Evolutionary conservation across 257 asterid genomes (phyloP).

Genomic region (Nicotiana obtusifolia): DNA sequence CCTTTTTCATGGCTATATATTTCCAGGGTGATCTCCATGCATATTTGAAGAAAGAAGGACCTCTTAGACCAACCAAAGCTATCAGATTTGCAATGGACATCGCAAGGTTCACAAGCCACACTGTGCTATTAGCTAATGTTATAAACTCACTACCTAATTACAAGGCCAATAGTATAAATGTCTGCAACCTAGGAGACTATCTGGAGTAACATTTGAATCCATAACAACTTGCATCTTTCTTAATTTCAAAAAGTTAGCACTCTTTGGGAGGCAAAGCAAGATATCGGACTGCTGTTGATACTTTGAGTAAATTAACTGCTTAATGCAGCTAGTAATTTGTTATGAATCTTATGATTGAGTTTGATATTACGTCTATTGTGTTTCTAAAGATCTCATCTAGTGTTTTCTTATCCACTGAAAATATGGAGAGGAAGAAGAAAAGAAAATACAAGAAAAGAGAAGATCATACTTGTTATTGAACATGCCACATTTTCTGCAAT

Average conservation of each 20-base stretch:
- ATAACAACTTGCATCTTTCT: neutral
- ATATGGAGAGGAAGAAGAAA: neutral
- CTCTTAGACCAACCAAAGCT: conserved; percentile 81
- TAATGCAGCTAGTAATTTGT: neutral
- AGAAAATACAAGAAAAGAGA: neutral
- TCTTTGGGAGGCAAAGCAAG: neutral
- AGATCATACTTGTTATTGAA: neutral
- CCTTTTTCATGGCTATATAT: neutral
- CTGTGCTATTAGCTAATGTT: neutral
- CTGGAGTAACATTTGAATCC: neutral
- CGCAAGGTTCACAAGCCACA: conserved; percentile 55
- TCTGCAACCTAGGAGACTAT: neutral
- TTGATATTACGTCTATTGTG: neutral
- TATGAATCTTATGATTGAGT: neutral
- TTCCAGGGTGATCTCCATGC: conserved; percentile 80
- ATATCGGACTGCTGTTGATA: neutral
- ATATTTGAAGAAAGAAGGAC: conserved; percentile 55
- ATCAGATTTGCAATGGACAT: conserved; percentile 91
- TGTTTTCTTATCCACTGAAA: neutral
- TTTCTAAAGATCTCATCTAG: neutral
- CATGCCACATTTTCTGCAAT: neutral
- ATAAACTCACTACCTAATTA: neutral
- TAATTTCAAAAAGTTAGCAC: neutral
- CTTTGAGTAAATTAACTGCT: neutral
- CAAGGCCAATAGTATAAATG: neutral